Evolutionary conservation across 2,329 filamentous ascomycete species (phyloP).

Genomic region (Penicillium sp.): DNA sequence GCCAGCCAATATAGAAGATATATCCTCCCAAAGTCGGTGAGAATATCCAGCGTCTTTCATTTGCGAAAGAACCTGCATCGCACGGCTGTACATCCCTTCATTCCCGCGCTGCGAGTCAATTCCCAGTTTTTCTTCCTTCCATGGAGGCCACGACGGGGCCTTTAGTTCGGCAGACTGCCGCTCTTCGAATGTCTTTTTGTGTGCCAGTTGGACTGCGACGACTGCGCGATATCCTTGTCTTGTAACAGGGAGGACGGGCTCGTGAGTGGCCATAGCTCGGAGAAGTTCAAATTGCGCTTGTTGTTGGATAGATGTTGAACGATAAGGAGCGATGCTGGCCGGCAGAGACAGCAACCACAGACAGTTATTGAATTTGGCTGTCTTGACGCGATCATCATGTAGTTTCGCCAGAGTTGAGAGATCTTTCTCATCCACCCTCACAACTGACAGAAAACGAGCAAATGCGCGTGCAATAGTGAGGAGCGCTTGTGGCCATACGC

Average conservation of each 20-base stretch:
- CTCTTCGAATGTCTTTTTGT: constrained; percentile 54
- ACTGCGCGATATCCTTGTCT: constrained; percentile 56
- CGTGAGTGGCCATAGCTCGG: constrained; percentile 53
- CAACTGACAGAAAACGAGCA: constrained; percentile 32
- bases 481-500: constrained; percentile 48
- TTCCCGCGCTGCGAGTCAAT: constrained; percentile 57
- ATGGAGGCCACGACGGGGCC: constrained; percentile 61
- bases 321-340: constrained; percentile 48
- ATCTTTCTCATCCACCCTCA: constrained; percentile 2
- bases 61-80: constrained; percentile 52
- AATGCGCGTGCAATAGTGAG: constrained; percentile 42
- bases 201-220: constrained; percentile 54
- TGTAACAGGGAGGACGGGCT: constrained; percentile 55
- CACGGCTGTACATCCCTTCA: constrained; percentile 55
- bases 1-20: constrained; percentile 54
- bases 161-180: constrained; percentile 58
- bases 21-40: constrained; percentile 49
- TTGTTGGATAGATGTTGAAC: constrained; percentile 50
- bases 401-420: constrained; percentile 4
- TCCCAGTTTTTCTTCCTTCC: constrained; percentile 59
- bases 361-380: constrained; percentile 48
- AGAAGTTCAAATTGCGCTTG: constrained; percentile 57
- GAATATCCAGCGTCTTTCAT: constrained; percentile 60
- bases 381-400: constrained; percentile 29
- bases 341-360: constrained; percentile 50